Base-by-base conservation (phyloP, 805 yeast species). In the Lachancea fermentati region DNA sequence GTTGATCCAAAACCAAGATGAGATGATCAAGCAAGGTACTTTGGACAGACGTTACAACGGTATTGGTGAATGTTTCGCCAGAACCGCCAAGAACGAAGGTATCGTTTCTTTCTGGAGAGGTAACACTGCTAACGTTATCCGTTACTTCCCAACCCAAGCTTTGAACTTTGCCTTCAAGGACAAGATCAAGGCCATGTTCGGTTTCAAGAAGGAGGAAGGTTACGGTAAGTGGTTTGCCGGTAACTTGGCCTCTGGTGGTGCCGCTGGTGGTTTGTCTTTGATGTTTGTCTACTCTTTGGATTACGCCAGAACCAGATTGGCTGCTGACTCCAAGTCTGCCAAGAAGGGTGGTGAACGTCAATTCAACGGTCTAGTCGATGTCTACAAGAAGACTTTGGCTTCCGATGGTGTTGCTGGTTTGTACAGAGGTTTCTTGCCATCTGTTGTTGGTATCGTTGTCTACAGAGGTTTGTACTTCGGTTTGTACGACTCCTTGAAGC, bases 401-500 rank as follows among this genome's bases (percentile, higher is more conserved):
- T 65, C 95, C 59, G 97, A 89, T 69, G 97, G 97, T 85, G 66
- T 88, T 72, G 95, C 95, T 59, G 97, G 97, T 84, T 79, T 88
- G 69, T 88, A 88, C 88, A 85, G 97, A 81, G 97, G 97, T 78
- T 88, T 88, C 88, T 86, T 89, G 71, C 96, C 96, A 68, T 88
- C 96, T 61, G 96, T 89, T 68, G 78, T 86, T 60, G 97, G 97
- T 82, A 89, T 88, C 66, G 73, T 89, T 75, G 96, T 87, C 67
- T 88, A 89, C 95, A 87, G 97, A 83, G 97, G 97, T 85, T 77
- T 88, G 65, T 89, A 89, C 88, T 88, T 88, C 72, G 97, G 97
- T 84, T 75, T 87, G 62, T 89, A 84, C 78, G 97, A 89, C 74
- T 88, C 96, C 61, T 76, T 89, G 68, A 88, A 89, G 79, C 97